Evolutionary conservation across 805 yeast genomes (phyloP), one percentile per base, ranked within the genome.

Genomic region (Isabelozyma gotoi): DNA sequence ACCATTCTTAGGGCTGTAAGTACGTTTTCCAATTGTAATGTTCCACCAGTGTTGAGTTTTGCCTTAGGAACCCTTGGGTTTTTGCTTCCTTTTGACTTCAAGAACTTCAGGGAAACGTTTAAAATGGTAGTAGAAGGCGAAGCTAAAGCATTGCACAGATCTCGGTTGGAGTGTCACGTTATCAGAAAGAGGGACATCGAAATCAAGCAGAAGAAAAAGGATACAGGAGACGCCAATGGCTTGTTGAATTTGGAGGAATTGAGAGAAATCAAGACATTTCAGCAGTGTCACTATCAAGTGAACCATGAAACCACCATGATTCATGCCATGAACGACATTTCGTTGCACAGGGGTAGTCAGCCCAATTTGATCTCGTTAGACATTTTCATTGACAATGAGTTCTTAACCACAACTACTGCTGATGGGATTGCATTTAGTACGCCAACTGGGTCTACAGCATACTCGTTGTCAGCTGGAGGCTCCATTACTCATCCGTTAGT

Each of bases 361-460:
- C 96, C 97, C 2, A 91, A 88, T 56, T 73, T 92, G 49, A 82
- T 94, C 2, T 81, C 86, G 41, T 70, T 92, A 46, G 97, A 91
- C 51, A 83, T 92, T n/a, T 81, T 75, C 50, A 84, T 91, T 19
- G 94, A 91, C 61, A 89, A 88, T 17, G 84, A 86, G 59, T 85
- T 84, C 56, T 68, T 92, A 42, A 92, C 98, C 6, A 80, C 91
- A 41, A 90, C 97, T 4, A 86, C 92, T 0, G 96, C 95, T 1
- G 98, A 92, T 63, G 98, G 98, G 32, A 76, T 91, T 7, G 80
- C 83, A 4, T 73, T 89, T 37, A 77, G 94, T 2, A 87, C 97
- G 0, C 98, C 98, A 14, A 91, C 97, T 0, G 98, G 98, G 0
- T 88, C 96, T 7, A 91, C 97, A 0, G 97, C 97, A 0, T 91